These are phyloP conservation scores for Scheffersomyces lignicola DNA, from an alignment of 1,139 yeast genomes.

Conservation along the genomic window DNA sequence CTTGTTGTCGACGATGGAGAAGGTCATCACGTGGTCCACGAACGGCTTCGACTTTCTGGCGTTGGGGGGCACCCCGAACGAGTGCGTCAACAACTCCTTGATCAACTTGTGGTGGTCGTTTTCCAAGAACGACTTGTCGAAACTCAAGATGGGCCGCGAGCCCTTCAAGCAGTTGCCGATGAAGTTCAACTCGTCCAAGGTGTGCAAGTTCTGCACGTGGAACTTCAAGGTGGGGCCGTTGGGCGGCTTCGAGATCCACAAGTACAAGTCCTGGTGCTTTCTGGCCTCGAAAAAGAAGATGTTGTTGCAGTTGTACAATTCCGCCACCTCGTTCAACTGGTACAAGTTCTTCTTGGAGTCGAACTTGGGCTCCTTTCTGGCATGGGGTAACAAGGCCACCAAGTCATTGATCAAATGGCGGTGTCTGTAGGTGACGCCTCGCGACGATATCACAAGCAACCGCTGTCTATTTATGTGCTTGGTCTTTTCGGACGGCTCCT, in stretches of 20 bases:
- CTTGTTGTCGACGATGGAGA: slow-evolving; percentile 89
- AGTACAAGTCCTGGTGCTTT: slow-evolving; percentile 91
- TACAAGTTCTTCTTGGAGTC: slow-evolving; percentile 88
- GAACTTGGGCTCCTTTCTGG: slow-evolving; percentile 93
- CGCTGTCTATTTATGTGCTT: slow-evolving; percentile 74
- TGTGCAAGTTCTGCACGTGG: slow-evolving; percentile 91
- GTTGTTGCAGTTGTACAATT: slow-evolving; percentile 94
- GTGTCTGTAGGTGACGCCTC: slow-evolving; percentile 94
- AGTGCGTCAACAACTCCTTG: slow-evolving; percentile 82
- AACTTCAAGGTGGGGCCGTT: slow-evolving; percentile 97
- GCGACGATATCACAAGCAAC: slow-evolving; percentile 82
- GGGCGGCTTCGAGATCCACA: slow-evolving; percentile 96
- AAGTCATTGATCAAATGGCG: slow-evolving; percentile 91
- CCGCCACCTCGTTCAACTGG: slow-evolving; percentile 94
- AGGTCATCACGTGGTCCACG: slow-evolving; percentile 91
- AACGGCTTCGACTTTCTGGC: slow-evolving; percentile 96
- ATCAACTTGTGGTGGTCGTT: slow-evolving; percentile 67
- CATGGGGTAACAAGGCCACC: slow-evolving; percentile 81
- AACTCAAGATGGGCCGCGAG: slow-evolving; percentile 91
- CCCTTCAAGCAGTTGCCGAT: slow-evolving; percentile 96
- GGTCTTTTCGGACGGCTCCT: slow-evolving; percentile 47
- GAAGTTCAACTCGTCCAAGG: slow-evolving; percentile 93
- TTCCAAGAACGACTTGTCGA: slow-evolving; percentile 69
- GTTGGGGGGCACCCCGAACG: slow-evolving; percentile 94
- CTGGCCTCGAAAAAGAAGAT: slow-evolving; percentile 93